Conservation (phyloP, 2,329 filamentous ascomycete species). For the Fusarium brachygibbosum region DNA sequence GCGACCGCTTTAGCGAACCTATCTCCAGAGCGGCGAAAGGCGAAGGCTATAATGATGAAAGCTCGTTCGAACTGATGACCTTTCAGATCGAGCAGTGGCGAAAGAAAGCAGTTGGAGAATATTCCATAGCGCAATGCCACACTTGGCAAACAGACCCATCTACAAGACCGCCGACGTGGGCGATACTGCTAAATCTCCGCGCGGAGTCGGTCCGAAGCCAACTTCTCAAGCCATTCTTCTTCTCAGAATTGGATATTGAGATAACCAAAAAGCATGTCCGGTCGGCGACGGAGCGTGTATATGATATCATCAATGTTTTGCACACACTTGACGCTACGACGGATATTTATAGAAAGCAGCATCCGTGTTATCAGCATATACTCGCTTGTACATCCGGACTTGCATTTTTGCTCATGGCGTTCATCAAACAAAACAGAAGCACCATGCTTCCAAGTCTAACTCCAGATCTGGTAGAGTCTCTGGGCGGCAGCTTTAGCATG, state of each 20-base stretch:
- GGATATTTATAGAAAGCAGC: constrained; percentile 32
- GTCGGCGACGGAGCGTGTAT: constrained; percentile 26
- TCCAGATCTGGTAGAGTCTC: constrained; percentile 22
- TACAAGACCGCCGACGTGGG: constrained; percentile 27
- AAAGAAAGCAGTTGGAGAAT: constrained; percentile 41
- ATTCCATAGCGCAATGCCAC: constrained; percentile 16
- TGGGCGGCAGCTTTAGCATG: constrained; percentile 32
- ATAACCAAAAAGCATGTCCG: constrained; percentile 30
- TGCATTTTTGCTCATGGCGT: constrained; percentile 29
- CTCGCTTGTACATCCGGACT: constrained; percentile 26
- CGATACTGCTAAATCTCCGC: constrained; percentile 28
- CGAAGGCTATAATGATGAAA: constrained; percentile 44
- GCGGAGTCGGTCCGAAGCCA: constrained; percentile 35
- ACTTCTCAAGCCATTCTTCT: constrained; percentile 31
- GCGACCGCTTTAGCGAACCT: constrained; percentile 30
- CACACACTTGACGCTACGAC: constrained; percentile 19
- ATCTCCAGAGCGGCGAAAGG: constrained; percentile 26
- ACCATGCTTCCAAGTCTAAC: constrained; percentile 20
- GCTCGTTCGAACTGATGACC: constrained; percentile 48
- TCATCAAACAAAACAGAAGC: constrained; percentile 33
- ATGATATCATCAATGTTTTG: constrained; percentile 29
- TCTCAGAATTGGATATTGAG: constrained; percentile 31
- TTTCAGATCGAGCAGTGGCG: constrained; percentile 51
- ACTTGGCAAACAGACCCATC: constrained; percentile 24
- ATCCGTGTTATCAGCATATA: constrained; percentile 34